Conservation (phyloP, 148 eudicot species). For the Persicaria tinctoria region DNA sequence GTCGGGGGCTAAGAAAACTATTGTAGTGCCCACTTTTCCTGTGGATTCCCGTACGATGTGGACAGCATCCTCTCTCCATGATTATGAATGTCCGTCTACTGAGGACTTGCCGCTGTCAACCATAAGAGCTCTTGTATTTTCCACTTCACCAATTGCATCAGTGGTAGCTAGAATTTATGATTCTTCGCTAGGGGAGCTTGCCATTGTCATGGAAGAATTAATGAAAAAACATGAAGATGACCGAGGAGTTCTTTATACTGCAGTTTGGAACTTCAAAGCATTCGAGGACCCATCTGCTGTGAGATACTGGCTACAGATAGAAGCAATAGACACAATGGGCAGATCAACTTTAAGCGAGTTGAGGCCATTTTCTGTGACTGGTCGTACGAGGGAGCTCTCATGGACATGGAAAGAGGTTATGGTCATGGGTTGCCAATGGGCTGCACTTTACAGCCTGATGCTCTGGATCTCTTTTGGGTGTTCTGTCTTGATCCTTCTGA, state of each 20-base stretch:
- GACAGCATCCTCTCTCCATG: constrained; percentile 29
- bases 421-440: constrained; percentile 96
- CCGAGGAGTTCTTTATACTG: constrained; percentile 48
- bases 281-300: constrained; percentile 69
- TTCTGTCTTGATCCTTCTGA: constrained; percentile 37
- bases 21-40: constrained; percentile 75
- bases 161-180: constrained; percentile 76
- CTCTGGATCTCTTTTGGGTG: constrained; percentile 41
- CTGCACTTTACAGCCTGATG: constrained; percentile 57
- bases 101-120: constrained; percentile 36
- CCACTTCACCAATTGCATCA: constrained; percentile 52
- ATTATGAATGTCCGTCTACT: constrained; percentile 28
- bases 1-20: constrained; percentile 39
- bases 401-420: constrained; percentile 89
- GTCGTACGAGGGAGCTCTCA: constrained; percentile 35
- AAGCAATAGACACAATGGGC: constrained; percentile 55
- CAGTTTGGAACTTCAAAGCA: constrained; percentile 65
- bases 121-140: constrained; percentile 74
- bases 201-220: constrained; percentile 46
- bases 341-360: constrained; percentile 45
- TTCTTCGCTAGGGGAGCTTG: constrained; percentile 40
- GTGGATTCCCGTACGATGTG: constrained; percentile 64
- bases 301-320: constrained; percentile 76
- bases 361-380: constrained; percentile 74
- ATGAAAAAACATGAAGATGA: constrained; percentile 40